Percentiles rank a stretch among this genome's conserved stretches.
Conservation (phyloP, 345 rosid genomes). For the Acer negundo region DNA sequence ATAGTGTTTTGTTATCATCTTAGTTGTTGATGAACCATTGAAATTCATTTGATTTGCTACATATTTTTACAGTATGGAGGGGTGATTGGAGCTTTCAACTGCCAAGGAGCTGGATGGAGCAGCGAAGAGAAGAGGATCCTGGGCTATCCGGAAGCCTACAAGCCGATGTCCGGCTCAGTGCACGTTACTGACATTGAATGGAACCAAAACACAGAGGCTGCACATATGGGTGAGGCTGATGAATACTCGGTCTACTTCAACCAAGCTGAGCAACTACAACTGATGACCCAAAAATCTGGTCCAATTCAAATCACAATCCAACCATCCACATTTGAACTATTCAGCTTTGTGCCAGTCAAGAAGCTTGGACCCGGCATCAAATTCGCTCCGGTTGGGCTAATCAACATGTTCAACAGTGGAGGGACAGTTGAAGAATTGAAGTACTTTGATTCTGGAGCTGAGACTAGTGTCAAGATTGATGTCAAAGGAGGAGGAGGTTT, state of each 20-base stretch:
- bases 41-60: neutral
- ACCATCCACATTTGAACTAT: slow-evolving; percentile 74
- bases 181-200: slow-evolving; percentile 75
- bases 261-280: slow-evolving; percentile 48
- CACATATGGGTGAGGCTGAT: slow-evolving; percentile 43
- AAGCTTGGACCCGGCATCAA: slow-evolving; percentile 34
- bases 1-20: no score
- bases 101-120: slow-evolving; percentile 97
- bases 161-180: slow-evolving; percentile 49
- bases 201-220: slow-evolving; percentile 54
- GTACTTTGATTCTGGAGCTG: slow-evolving; percentile 29
- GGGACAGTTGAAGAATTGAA: slow-evolving; percentile 61
- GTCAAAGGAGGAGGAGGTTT: slow-evolving; percentile 72
- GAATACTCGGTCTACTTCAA: slow-evolving; percentile 54
- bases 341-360: slow-evolving; percentile 69
- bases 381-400: slow-evolving; percentile 72
- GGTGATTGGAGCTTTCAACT: slow-evolving; percentile 87
- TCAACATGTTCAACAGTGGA: slow-evolving; percentile 73
- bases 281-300: slow-evolving; percentile 35
- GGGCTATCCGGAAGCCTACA: slow-evolving; percentile 72
- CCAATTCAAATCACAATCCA: slow-evolving; percentile 49
- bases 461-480: slow-evolving; percentile 28
- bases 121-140: slow-evolving; percentile 50
- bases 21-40: neutral
- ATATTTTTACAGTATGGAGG: slow-evolving; percentile 60